Evolutionary conservation across 148 eudicot species (phyloP).

Genomic region (Chenopodium suecicum): DNA sequence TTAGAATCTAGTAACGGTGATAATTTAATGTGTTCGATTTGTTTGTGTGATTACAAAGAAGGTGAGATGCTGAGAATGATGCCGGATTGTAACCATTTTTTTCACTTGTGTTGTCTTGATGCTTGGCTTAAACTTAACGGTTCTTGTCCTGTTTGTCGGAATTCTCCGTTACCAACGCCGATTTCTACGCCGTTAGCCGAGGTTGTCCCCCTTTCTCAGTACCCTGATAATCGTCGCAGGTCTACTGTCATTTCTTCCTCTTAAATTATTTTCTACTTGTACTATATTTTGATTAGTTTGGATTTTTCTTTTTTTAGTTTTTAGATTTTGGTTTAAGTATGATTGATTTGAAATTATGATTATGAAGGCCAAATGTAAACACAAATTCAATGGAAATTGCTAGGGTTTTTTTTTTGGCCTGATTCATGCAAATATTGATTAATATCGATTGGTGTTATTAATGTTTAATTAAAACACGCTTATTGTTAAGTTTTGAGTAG

Average conservation of each 20-base stretch:
- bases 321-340: background rate
- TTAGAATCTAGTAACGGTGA: background rate
- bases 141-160: conserved; percentile 86
- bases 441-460: background rate
- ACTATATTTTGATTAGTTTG: background rate
- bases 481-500: too few species aligned
- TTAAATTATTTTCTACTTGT: background rate
- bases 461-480: background rate
- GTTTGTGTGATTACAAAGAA: conserved; percentile 79
- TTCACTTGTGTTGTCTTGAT: conserved; percentile 70
- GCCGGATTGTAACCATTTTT: conserved; percentile 80
- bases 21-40: conserved; percentile 60
- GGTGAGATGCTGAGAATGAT: conserved; percentile 80
- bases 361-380: background rate
- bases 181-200: conserved; percentile 81
- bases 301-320: background rate
- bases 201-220: conserved; percentile 83
- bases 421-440: conserved; percentile 13
- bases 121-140: conserved; percentile 84
- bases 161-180: conserved; percentile 89
- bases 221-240: conserved; percentile 67
- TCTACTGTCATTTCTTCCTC: conserved; percentile 21
- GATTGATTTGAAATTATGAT: background rate
- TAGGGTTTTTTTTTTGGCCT: background rate
- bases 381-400: background rate